Evolutionary conservation across 768 basidiomycete genomes (phyloP).

Genomic region (Thelephora ganbajun): DNA sequence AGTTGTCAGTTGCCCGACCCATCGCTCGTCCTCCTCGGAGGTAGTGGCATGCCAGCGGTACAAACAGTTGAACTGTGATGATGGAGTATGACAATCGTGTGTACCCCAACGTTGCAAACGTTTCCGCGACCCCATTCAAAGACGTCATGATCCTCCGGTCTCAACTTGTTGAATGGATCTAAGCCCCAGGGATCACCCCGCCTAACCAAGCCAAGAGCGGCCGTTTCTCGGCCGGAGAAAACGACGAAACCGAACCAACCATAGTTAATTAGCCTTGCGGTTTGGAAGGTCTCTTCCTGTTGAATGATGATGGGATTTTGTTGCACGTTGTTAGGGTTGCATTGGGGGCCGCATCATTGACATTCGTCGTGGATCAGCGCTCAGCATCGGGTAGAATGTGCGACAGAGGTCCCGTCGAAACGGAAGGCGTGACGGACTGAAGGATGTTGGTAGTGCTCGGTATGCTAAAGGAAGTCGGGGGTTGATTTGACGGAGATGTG

Average conservation of each 20-base stretch:
- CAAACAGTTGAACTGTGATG: conserved; percentile 63
- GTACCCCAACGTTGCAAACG: conserved; percentile 67
- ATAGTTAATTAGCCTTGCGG: conserved; percentile 62
- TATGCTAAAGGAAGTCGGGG: conserved; percentile 6
- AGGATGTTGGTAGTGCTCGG: conserved; percentile 8
- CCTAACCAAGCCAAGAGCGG: conserved; percentile 67
- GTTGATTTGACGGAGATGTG: conserved; percentile 19
- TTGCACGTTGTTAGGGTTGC: conserved; percentile 1
- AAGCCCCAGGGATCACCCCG: conserved; percentile 67
- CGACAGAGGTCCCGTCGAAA: neutral
- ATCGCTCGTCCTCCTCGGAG: conserved; percentile 54
- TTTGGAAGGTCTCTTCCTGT: conserved; percentile 61
- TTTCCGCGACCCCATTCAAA: conserved; percentile 77
- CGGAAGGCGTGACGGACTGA: neutral
- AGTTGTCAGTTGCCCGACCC: conserved; percentile 40
- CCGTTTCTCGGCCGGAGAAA: conserved; percentile 75
- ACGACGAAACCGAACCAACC: conserved; percentile 69
- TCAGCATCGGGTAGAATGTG: neutral
- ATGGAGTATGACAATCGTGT: conserved; percentile 3
- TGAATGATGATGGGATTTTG: neutral
- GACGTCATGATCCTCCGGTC: conserved; percentile 42
- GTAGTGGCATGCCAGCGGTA: conserved; percentile 85
- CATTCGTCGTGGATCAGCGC: neutral
- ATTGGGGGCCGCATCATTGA: neutral
- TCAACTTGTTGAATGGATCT: conserved; percentile 62